phyloP scores from a whole-genome alignment of 345 rosid genomes.

The Isatis tinctoria region DNA sequence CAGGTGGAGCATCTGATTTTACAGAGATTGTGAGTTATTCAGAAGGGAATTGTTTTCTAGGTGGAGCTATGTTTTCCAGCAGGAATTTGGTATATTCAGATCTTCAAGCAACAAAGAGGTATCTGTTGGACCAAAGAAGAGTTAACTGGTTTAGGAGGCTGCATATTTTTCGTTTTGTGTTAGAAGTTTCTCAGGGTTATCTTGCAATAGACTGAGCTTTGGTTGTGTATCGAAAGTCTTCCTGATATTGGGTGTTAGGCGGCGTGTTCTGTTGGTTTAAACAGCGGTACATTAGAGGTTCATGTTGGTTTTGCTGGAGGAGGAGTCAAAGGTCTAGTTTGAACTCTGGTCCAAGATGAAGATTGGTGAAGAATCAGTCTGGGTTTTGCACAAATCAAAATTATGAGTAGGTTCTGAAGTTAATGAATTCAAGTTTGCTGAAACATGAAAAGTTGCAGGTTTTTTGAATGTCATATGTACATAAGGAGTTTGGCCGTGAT shows the following conservation, averaged over 20 bases:
- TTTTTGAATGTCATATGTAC: no score
- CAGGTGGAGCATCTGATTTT: background rate
- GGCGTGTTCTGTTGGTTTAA: background rate
- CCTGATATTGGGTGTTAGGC: conserved; percentile 5
- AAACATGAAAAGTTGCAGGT: background rate
- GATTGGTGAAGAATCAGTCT: background rate
- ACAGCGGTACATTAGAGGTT: background rate
- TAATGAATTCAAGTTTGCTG: background rate
- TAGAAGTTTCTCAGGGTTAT: background rate
- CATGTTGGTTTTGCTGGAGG: background rate
- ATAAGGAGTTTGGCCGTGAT: no score
- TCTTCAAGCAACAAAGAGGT: background rate
- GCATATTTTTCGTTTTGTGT: background rate
- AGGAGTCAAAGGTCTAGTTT: background rate
- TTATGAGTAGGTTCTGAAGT: background rate
- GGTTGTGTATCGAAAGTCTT: background rate
- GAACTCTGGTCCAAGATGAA: background rate
- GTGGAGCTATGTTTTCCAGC: background rate
- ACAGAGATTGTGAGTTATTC: no score
- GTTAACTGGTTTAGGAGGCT: background rate
- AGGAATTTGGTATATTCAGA: background rate
- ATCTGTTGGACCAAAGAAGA: background rate
- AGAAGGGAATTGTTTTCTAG: no score
- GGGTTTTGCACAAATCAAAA: background rate
- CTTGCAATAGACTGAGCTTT: background rate